Evolutionary conservation across 768 basidiomycete species (phyloP), one percentile per base, ranked within the genome.

Genomic region (Suillus ampliporus): DNA sequence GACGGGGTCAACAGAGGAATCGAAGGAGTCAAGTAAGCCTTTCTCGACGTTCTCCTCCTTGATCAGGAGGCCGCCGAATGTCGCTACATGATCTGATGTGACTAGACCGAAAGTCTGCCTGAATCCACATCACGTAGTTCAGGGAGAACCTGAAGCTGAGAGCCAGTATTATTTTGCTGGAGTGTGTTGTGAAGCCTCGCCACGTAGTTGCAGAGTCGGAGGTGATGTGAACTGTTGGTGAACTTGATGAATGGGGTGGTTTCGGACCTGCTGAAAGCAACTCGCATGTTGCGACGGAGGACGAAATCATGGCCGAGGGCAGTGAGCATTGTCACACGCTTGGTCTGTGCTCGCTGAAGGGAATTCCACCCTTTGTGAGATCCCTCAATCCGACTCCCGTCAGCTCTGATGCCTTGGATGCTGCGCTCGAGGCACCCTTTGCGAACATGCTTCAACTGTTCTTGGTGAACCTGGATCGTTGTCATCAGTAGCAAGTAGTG

Each of bases 341-440:
- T 0, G 76, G 65, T n/a, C 17, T 65, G 56, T 1, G 67, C 53
- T 0, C 66, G 56, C 54, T 67, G 64, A 0, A 76, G 31, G 2
- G 57, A 34, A 41, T 76, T 76, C 74, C 71, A 76, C 0, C 64
- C 69, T 44, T 75, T 76, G 58, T 75, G 74, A 2, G 61, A 67
- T 1, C 70, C 72, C 31, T 77, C 70, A 13, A 77, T 75, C 1
- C 64, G 68, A 17, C 72, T 75, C 0, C 76, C 70, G 48, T 77
- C 70, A 0, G 71, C 61, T 0, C 37, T 41, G 5, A 75, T 62
- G 44, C 72, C 76, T 21, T 70, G 50, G 1, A 62, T 60, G 1
- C 53, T n/a, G 1, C 71, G 61, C 0, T 65, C 50, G 0, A 77
- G 64, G 34, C 76, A 77, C 3, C 75, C 75, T 37, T 71, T 74